These are phyloP conservation scores for Thelonectria rubi DNA, from an alignment of 2,329 filamentous ascomycete species.

Conservation along the genomic window DNA sequence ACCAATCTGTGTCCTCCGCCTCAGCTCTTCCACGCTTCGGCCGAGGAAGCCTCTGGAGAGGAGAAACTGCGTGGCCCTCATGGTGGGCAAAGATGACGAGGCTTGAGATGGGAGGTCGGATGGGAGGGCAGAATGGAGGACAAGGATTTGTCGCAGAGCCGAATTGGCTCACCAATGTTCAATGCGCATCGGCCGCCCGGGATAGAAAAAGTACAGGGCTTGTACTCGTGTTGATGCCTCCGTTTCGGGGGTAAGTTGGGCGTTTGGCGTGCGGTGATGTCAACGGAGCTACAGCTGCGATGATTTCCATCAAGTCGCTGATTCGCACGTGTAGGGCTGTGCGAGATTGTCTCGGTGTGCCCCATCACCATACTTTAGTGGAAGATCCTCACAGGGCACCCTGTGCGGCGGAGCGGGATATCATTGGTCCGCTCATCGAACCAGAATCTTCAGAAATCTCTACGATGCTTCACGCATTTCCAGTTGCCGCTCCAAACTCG, in stretches of 20 bases:
- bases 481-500: slow-evolving; percentile 29
- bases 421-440: slow-evolving; percentile 37
- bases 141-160: slow-evolving; percentile 26
- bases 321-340: slow-evolving; percentile 30
- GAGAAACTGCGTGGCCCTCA: slow-evolving; percentile 57
- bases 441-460: slow-evolving; percentile 39
- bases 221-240: not conserved
- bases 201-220: not conserved
- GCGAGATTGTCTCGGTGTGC: slow-evolving; percentile 5
- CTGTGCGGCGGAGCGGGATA: slow-evolving; percentile 23
- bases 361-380: not conserved
- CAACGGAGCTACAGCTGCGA: slow-evolving; percentile 16
- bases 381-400: slow-evolving; percentile 2
- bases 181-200: slow-evolving; percentile 33
- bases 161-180: slow-evolving; percentile 44
- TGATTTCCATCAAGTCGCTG: slow-evolving; percentile 1
- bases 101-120: not conserved
- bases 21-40: slow-evolving; percentile 69
- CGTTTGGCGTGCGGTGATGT: slow-evolving; percentile 6
- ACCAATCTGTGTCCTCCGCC: slow-evolving; percentile 66
- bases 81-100: slow-evolving; percentile 41
- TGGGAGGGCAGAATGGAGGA: not conserved
- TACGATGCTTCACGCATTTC: slow-evolving; percentile 5
- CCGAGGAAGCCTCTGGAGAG: slow-evolving; percentile 64
- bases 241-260: not conserved